Conservation (phyloP, 2,329 filamentous ascomycete genomes). For the Monosporascus sp. region DNA sequence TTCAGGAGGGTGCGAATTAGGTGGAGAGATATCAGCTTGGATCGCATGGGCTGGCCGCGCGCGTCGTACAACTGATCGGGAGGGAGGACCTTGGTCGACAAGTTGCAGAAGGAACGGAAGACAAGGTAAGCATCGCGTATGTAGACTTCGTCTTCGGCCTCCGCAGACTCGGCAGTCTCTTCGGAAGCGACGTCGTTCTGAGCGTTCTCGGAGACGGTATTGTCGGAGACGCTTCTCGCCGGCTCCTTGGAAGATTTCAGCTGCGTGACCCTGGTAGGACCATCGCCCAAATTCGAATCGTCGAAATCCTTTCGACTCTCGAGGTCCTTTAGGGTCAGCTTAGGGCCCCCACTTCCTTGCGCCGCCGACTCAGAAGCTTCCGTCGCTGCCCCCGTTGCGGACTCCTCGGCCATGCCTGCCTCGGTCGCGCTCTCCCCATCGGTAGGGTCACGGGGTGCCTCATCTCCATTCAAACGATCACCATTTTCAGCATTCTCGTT, state of each 20-base stretch:
- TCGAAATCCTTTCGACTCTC: slow-evolving; percentile 65
- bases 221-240: slow-evolving; percentile 46
- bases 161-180: slow-evolving; percentile 55
- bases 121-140: slow-evolving; percentile 96
- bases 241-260: slow-evolving; percentile 43
- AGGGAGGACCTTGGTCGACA: slow-evolving; percentile 86
- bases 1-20: slow-evolving; percentile 93
- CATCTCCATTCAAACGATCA: slow-evolving; percentile 30
- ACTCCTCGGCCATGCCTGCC: too few relatives aligned
- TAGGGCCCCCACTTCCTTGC: slow-evolving; percentile 32
- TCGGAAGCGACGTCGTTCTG: slow-evolving; percentile 49
- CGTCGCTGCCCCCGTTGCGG: slow-evolving; percentile 21
- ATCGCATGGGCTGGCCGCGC: slow-evolving; percentile 93
- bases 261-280: slow-evolving; percentile 62
- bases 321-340: slow-evolving; percentile 62
- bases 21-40: slow-evolving; percentile 90
- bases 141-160: slow-evolving; percentile 87
- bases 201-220: slow-evolving; percentile 46
- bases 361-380: slow-evolving; percentile 12
- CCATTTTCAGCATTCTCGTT: slow-evolving; percentile 21
- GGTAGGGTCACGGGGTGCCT: slow-evolving; percentile 31
- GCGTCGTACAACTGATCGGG: slow-evolving; percentile 90
- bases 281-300: slow-evolving; percentile 62
- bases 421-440: background rate
- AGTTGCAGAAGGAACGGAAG: slow-evolving; percentile 94